These are phyloP conservation scores for Spiromyces aspiralis DNA, from an alignment of 371 early-diverging fungal species.

Conservation along the genomic window DNA sequence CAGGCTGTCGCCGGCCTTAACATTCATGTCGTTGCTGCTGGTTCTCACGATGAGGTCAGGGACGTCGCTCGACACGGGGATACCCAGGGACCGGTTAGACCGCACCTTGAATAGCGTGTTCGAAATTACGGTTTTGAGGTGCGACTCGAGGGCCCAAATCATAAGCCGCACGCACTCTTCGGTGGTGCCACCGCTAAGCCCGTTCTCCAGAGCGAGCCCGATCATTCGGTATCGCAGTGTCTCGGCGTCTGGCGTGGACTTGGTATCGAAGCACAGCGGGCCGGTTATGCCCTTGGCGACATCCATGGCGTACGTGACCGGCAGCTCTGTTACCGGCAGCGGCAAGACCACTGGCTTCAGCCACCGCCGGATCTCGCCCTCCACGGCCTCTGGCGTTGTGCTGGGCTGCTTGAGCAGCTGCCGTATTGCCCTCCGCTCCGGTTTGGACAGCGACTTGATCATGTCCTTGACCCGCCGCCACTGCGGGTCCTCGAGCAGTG, in stretches of 20 bases:
- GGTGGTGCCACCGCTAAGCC: conserved; percentile 45
- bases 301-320: conserved; percentile 38
- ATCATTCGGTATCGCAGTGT: conserved; percentile 53
- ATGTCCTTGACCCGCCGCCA: conserved; percentile 48
- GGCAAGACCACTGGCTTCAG: conserved; percentile 33
- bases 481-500: conserved; percentile 8
- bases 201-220: conserved; percentile 51
- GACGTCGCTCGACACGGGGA: conserved; percentile 10
- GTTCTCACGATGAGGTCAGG: not conserved
- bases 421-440: conserved; percentile 50
- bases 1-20: not conserved
- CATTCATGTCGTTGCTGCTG: not conserved
- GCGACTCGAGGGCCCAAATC: conserved; percentile 56
- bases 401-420: conserved; percentile 32
- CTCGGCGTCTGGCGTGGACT: conserved; percentile 49
- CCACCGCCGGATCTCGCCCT: conserved; percentile 28
- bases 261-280: conserved; percentile 51
- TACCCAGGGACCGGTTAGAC: conserved; percentile 46
- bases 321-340: conserved; percentile 30
- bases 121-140: conserved; percentile 51
- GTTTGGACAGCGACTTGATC: conserved; percentile 50
- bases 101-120: conserved; percentile 50
- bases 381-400: conserved; percentile 14
- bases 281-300: conserved; percentile 50
- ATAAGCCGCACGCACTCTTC: conserved; percentile 48